phyloP scores from a whole-genome alignment of 1,139 yeast genomes.

The Insectozyma bohioensis region DNA sequence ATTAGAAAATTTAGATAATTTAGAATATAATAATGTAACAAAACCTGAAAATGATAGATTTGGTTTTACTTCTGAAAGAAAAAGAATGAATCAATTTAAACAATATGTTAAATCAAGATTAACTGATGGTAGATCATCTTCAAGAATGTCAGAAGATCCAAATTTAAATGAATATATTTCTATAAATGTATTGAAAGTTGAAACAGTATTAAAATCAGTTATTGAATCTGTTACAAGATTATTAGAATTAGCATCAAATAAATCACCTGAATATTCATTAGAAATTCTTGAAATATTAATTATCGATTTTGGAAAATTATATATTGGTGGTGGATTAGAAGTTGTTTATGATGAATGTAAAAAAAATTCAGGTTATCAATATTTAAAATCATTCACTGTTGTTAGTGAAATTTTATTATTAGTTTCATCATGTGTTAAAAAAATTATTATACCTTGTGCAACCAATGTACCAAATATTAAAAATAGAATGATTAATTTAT shows the following conservation, averaged over 20 bases:
- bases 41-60: constrained; percentile 24
- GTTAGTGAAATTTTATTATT: constrained; percentile 65
- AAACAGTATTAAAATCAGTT: constrained; percentile 63
- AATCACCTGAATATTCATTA: constrained; percentile 61
- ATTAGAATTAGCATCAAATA: constrained; percentile 68
- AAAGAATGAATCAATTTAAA: constrained; percentile 40
- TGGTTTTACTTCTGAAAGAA: constrained; percentile 39
- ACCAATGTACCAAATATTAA: constrained; percentile 62
- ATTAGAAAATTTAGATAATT: constrained; percentile 37
- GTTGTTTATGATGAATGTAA: constrained; percentile 51
- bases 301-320: constrained; percentile 70
- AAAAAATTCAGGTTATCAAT: constrained; percentile 27
- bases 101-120: constrained; percentile 36
- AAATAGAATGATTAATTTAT: constrained; percentile 59
- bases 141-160: constrained; percentile 17
- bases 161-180: constrained; percentile 29
- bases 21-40: constrained; percentile 19
- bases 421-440: constrained; percentile 68
- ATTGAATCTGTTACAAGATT: constrained; percentile 82
- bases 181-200: constrained; percentile 51
- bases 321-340: constrained; percentile 75
- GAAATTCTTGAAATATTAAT: constrained; percentile 68
- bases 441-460: constrained; percentile 72
- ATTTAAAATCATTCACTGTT: constrained; percentile 52
- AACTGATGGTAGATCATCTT: constrained; percentile 23